Conservation (phyloP, 2,329 filamentous ascomycete genomes). For the Pseudohalonectria lignicola region DNA sequence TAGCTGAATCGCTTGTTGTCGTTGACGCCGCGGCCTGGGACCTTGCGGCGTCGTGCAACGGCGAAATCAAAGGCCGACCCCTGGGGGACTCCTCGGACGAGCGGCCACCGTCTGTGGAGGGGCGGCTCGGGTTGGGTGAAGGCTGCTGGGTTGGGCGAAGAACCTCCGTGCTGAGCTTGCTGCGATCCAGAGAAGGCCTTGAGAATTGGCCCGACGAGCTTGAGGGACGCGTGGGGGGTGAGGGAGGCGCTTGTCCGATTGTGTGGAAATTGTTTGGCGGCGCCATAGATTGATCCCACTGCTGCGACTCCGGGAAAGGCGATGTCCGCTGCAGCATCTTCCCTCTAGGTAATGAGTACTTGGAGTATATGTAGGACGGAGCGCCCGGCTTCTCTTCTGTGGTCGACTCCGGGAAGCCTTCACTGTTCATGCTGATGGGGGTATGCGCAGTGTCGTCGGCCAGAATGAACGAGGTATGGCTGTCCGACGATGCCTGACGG, state of each 20-base stretch:
- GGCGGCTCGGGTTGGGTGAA: constrained; percentile 31
- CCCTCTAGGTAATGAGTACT: constrained; percentile 73
- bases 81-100: constrained; percentile 37
- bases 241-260: constrained; percentile 42
- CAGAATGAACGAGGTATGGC: constrained; percentile 52
- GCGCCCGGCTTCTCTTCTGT: constrained; percentile 39
- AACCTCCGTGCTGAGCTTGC: constrained; percentile 38
- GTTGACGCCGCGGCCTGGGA: constrained; percentile 35
- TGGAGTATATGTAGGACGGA: constrained; percentile 77
- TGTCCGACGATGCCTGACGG: constrained; percentile 55
- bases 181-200: constrained; percentile 37
- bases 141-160: constrained; percentile 26
- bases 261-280: constrained; percentile 30
- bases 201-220: constrained; percentile 37
- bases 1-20: constrained; percentile 41
- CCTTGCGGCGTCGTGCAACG: constrained; percentile 25
- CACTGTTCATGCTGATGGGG: constrained; percentile 62
- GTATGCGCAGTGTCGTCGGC: constrained; percentile 57
- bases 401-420: constrained; percentile 47
- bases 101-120: constrained; percentile 30
- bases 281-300: constrained; percentile 42
- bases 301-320: constrained; percentile 40
- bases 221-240: constrained; percentile 48
- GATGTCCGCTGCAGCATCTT: constrained; percentile 64
- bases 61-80: constrained; percentile 29